Conservation (phyloP, 768 basidiomycete genomes). For the Tephrocybe sp. region DNA sequence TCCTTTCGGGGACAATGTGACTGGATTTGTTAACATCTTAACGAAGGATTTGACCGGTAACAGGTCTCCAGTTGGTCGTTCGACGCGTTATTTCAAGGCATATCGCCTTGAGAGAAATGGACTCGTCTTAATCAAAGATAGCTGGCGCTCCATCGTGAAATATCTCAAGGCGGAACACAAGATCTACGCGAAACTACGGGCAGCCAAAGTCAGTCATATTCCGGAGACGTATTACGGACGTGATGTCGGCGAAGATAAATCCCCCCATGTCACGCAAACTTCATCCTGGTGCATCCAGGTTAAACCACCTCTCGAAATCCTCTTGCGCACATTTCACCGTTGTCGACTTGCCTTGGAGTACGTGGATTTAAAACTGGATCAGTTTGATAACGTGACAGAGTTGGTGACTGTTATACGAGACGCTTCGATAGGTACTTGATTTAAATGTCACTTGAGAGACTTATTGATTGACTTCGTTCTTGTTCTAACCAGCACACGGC, state of each 20-base stretch:
- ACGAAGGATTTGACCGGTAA: too few relatives aligned
- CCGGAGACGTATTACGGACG: background rate
- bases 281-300: background rate
- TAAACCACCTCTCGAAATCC: background rate
- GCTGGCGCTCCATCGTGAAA: background rate
- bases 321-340: background rate
- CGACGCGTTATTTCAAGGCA: slow-evolving; percentile 3
- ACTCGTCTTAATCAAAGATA: background rate
- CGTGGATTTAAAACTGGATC: background rate
- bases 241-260: background rate
- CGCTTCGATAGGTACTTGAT: background rate
- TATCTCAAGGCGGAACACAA: slow-evolving; percentile 1
- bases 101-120: background rate
- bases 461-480: background rate
- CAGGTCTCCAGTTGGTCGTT: background rate
- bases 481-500: background rate
- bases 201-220: background rate
- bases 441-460: too few relatives aligned
- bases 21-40: too few relatives aligned
- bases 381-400: background rate
- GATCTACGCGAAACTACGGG: background rate
- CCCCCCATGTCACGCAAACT: background rate
- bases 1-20: too few relatives aligned
- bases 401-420: slow-evolving; percentile 1
- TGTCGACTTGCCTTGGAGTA: background rate